Conservation (phyloP, 2,329 filamentous ascomycete genomes). For the Penicillium sp. region DNA sequence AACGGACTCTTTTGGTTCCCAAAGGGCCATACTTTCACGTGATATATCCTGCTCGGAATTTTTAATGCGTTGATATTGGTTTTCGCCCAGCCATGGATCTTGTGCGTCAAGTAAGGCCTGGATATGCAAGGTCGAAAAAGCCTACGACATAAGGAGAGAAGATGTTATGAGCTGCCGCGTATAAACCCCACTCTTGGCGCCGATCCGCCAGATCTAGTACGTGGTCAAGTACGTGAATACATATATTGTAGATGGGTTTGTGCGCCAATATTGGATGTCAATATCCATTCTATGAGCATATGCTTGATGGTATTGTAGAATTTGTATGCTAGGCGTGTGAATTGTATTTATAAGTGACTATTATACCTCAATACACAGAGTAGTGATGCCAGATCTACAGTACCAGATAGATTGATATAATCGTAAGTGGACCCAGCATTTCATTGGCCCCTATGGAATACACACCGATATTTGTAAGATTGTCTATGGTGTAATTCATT, state of each 20-base stretch:
- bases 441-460: neutral
- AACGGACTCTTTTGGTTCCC: neutral
- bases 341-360: no score
- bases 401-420: constrained; percentile 1
- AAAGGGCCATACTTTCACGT: neutral
- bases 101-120: no score
- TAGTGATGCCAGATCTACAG: neutral
- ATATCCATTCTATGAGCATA: neutral
- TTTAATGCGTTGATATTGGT: neutral
- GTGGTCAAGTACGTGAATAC: neutral
- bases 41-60: neutral
- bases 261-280: neutral
- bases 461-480: neutral
- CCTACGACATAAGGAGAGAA: no score
- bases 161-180: neutral
- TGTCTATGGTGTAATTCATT: neutral
- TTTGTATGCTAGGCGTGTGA: neutral
- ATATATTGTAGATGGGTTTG: neutral
- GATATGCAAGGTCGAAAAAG: neutral
- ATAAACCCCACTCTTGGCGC: constrained; percentile 3
- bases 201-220: neutral
- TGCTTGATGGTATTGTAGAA: neutral
- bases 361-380: neutral
- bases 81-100: neutral
- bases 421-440: neutral